Evolutionary conservation across 148 eudicot genomes (phyloP).

Genomic region (Oxyria digyna): DNA sequence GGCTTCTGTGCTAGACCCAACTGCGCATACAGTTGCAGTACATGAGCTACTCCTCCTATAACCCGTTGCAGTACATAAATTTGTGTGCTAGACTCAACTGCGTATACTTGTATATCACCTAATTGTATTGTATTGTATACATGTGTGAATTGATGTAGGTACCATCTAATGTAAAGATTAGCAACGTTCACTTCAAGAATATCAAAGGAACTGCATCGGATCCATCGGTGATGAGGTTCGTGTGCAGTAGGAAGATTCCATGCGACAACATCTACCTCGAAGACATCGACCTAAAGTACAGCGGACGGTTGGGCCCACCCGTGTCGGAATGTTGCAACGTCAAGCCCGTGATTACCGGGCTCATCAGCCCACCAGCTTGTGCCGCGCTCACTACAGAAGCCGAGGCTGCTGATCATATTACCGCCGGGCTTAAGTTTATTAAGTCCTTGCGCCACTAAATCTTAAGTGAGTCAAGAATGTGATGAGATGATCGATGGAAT

Average conservation of each 20-base stretch:
- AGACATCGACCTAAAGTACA: conserved; percentile 25
- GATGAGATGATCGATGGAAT: too few relatives aligned
- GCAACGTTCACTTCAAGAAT: conserved; percentile 40
- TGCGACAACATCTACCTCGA: conserved; percentile 44
- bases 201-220: conserved; percentile 38
- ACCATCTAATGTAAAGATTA: conserved; percentile 43
- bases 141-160: not conserved
- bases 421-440: not conserved
- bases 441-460: too few relatives aligned
- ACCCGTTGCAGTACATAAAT: too few relatives aligned
- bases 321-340: conserved; percentile 3
- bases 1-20: too few relatives aligned
- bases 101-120: too few relatives aligned
- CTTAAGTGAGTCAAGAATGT: too few relatives aligned
- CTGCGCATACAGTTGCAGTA: too few relatives aligned
- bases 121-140: too few relatives aligned
- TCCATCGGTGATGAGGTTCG: conserved; percentile 16
- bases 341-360: not conserved
- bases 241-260: conserved; percentile 34
- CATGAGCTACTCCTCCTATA: too few relatives aligned
- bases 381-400: not conserved
- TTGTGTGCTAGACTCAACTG: too few relatives aligned
- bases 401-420: not conserved
- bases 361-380: not conserved
- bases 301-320: conserved; percentile 4